Evolutionary conservation across 2,329 filamentous ascomycete genomes (phyloP).

Genomic region (Plenodomus lindquistii): DNA sequence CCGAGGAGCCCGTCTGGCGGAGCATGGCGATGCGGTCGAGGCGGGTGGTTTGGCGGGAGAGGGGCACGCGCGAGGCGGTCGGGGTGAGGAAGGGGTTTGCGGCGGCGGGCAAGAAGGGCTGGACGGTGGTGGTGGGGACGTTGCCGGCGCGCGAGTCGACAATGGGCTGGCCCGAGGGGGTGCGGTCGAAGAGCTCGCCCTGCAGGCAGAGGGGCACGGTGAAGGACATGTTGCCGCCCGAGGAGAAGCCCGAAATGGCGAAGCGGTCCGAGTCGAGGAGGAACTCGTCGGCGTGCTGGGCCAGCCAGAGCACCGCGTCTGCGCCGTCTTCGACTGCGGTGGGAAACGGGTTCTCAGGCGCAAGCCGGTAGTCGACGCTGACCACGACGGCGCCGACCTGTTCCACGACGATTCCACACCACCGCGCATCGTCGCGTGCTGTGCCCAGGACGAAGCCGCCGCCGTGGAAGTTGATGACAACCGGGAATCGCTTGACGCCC

Average conservation of each 20-base stretch:
- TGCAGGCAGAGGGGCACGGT: slow-evolving; percentile 63
- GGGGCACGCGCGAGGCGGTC: slow-evolving; percentile 39
- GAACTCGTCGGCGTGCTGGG: slow-evolving; percentile 59
- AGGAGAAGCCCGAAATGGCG: slow-evolving; percentile 64
- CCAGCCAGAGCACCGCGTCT: slow-evolving; percentile 63
- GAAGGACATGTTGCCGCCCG: slow-evolving; percentile 65
- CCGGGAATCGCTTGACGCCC: slow-evolving; percentile 55
- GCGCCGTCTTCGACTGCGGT: slow-evolving; percentile 67
- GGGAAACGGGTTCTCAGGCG: slow-evolving; percentile 65
- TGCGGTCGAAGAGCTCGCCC: slow-evolving; percentile 48
- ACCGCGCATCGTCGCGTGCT: slow-evolving; percentile 64
- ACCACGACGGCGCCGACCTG: slow-evolving; percentile 62
- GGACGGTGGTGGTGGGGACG: slow-evolving; percentile 27
- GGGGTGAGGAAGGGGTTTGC: slow-evolving; percentile 18
- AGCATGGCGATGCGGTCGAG: slow-evolving; percentile 42
- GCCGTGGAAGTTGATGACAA: slow-evolving; percentile 67
- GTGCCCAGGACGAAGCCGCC: slow-evolving; percentile 65
- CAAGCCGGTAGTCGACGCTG: slow-evolving; percentile 64
- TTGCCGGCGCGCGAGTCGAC: slow-evolving; percentile 32
- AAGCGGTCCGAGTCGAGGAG: slow-evolving; percentile 62
- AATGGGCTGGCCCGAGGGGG: slow-evolving; percentile 32
- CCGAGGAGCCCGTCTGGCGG: slow-evolving; percentile 38
- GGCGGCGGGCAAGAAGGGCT: slow-evolving; percentile 18
- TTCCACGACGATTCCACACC: slow-evolving; percentile 60
- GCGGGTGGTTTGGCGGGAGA: slow-evolving; percentile 36